These are phyloP conservation scores for Tylopilus cervinicoccineus DNA, from an alignment of 768 basidiomycete species.

Conservation along the genomic window DNA sequence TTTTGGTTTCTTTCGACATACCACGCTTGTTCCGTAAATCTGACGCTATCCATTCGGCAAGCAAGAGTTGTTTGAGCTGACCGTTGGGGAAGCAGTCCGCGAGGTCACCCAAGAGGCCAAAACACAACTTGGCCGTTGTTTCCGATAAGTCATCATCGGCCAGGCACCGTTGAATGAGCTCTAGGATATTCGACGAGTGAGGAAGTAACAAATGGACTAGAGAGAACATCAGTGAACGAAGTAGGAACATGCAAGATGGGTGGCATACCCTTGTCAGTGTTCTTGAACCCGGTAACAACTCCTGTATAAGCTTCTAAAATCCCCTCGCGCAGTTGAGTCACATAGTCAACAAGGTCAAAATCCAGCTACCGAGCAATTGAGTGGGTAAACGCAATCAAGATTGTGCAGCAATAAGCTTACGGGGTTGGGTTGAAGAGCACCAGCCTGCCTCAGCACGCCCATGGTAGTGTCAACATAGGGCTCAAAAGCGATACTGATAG, in stretches of 20 bases:
- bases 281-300: constrained; percentile 87
- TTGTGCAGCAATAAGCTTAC: constrained; percentile 40
- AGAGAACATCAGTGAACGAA: constrained; percentile 1
- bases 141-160: constrained; percentile 84
- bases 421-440: constrained; percentile 80
- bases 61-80: constrained; percentile 73
- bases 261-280: constrained; percentile 66
- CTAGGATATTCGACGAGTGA: constrained; percentile 70
- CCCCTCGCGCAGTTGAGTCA: constrained; percentile 83
- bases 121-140: constrained; percentile 62
- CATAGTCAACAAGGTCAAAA: constrained; percentile 90
- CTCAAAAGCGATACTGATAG: constrained; percentile 81
- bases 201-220: constrained; percentile 45
- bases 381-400: neutral
- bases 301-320: constrained; percentile 97
- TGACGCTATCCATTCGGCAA: constrained; percentile 73
- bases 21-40: constrained; percentile 73
- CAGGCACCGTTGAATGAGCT: constrained; percentile 75
- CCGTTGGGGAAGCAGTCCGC: constrained; percentile 83
- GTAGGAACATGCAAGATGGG: neutral
- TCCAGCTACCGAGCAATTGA: constrained; percentile 50
- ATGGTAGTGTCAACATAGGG: constrained; percentile 90
- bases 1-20: constrained; percentile 75
- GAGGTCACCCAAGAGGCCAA: constrained; percentile 90
- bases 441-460: constrained; percentile 88